Conservation (phyloP, 441 rosid genomes). For the Isatis lusitanica region DNA sequence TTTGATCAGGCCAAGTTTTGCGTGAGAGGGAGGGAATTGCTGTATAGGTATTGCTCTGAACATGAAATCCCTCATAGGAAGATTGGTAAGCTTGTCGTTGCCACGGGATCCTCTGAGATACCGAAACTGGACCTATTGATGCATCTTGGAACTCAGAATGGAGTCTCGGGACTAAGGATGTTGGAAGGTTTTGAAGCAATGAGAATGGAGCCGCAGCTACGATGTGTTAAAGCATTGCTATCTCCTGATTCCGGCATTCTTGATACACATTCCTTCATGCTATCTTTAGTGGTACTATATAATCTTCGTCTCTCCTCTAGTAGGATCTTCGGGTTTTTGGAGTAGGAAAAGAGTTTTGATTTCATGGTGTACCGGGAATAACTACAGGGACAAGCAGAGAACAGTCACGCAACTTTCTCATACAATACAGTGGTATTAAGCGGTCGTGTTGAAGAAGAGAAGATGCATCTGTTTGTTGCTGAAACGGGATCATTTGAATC, state of each 20-base stretch:
- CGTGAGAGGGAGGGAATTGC: constrained; percentile 75
- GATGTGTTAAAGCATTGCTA: constrained; percentile 72
- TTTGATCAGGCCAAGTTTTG: constrained; percentile 59
- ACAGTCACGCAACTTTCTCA: constrained; percentile 57
- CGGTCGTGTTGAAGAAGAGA: constrained; percentile 57
- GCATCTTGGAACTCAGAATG: constrained; percentile 57
- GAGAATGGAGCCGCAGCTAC: constrained; percentile 76
- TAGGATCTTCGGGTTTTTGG: background rate
- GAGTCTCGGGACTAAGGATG: constrained; percentile 62
- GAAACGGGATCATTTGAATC: constrained; percentile 50
- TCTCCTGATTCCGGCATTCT: constrained; percentile 81
- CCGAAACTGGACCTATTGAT: constrained; percentile 56
- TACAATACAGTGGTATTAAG: constrained; percentile 70
- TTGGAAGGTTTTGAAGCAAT: constrained; percentile 70
- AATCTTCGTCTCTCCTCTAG: background rate
- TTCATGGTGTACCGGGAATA: constrained; percentile 31
- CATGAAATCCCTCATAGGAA: constrained; percentile 54
- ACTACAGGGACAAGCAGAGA: constrained; percentile 88
- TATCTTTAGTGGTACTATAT: constrained; percentile 64
- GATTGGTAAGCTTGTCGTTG: constrained; percentile 88
- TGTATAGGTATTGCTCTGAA: constrained; percentile 65
- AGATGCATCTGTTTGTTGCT: constrained; percentile 51
- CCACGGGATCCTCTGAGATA: constrained; percentile 62
- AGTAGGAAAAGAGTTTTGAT: constrained; percentile 34
- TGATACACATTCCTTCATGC: constrained; percentile 84